Evolutionary conservation across 345 rosid species (phyloP), one percentile per base, ranked within the genome.

Genomic region (thale cress (Arabidopsis thaliana)): DNA sequence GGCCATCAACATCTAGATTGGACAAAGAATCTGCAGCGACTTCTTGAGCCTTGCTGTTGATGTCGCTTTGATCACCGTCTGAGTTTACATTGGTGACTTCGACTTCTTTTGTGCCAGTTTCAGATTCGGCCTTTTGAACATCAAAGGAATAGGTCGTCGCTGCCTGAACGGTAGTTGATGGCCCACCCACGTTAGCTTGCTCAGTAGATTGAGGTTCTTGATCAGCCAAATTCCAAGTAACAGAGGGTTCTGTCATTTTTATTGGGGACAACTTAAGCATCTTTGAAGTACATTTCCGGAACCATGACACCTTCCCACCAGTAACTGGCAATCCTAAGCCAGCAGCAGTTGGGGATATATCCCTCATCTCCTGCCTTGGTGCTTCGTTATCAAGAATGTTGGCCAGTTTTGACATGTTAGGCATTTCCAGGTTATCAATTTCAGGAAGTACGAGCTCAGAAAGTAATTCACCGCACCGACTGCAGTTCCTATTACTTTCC

Each of bases 271-370:
- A 73, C 42, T 75, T 87, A 7, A 92, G 85, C 69, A 95, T 84
- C 80, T 84, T 91, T 40, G 97, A 86, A 30, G 95, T 91, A 83
- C 97, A 91, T 73, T 87, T 87, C 61, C 86, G 87, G 65, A 95
- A 83, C 97, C 97, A 90, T 46, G 91, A 87, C 60, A 87, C 81
- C 9, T 88, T 76, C 67, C 87, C 91, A 84, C 77, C 73, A 53
- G 95, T 73, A 63, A 57, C 80, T 23, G 95, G 87, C 69, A 89
- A 81, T 36, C 68, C 64, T 61, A 84, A 86, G 67, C 69, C 71
- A 63, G 74, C 9, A 41, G 64, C 70, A 49, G 74, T 72, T 50
- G 81, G 81, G 22, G 81, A 65, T 61, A 72, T 16, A 66, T 72
- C 81, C 50, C 69, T 65, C 68, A 66, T 34, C 11, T 51, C 73